A percentile compares a stretch with the other conserved stretches of the same genome.
Conservation (phyloP, 805 yeast genomes). For the Priceomyces medius region DNA sequence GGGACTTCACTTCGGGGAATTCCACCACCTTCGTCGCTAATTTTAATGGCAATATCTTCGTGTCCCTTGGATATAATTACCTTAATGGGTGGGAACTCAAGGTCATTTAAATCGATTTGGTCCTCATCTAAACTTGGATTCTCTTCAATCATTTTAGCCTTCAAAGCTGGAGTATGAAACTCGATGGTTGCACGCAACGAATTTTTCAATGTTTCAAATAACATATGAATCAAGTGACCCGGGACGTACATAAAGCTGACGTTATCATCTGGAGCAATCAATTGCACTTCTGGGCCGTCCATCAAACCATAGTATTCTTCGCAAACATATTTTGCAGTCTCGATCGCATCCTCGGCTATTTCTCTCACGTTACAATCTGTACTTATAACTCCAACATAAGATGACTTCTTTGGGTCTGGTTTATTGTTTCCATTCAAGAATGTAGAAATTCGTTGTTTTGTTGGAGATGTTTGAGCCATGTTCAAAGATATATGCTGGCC, state of each 20-base stretch:
- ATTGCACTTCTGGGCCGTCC: constrained; percentile 80
- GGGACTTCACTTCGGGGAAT: constrained; percentile 83
- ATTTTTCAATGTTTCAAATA: constrained; percentile 84
- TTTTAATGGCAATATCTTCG: constrained; percentile 87
- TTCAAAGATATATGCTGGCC: constrained; percentile 91
- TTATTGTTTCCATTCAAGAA: constrained; percentile 32
- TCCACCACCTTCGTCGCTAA: constrained; percentile 94
- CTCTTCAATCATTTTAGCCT: constrained; percentile 33
- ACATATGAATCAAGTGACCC: constrained; percentile 87
- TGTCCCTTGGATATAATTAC: constrained; percentile 85
- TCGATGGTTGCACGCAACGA: constrained; percentile 88
- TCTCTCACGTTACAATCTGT: constrained; percentile 81
- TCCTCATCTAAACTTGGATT: constrained; percentile 41
- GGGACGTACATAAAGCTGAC: constrained; percentile 89
- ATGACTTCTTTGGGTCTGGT: constrained; percentile 28
- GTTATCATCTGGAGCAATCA: constrained; percentile 69
- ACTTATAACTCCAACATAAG: constrained; percentile 88
- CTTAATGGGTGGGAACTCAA: constrained; percentile 79
- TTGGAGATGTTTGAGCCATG: constrained; percentile 54
- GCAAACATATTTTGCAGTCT: constrained; percentile 85
- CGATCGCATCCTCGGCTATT: constrained; percentile 83
- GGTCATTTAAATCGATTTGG: constrained; percentile 54
- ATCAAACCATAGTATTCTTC: constrained; percentile 86
- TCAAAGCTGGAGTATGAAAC: constrained; percentile 57
- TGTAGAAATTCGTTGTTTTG: constrained; percentile 35